Conservation (phyloP, 2,329 filamentous ascomycete species). For the Ophiostoma australiae region DNA sequence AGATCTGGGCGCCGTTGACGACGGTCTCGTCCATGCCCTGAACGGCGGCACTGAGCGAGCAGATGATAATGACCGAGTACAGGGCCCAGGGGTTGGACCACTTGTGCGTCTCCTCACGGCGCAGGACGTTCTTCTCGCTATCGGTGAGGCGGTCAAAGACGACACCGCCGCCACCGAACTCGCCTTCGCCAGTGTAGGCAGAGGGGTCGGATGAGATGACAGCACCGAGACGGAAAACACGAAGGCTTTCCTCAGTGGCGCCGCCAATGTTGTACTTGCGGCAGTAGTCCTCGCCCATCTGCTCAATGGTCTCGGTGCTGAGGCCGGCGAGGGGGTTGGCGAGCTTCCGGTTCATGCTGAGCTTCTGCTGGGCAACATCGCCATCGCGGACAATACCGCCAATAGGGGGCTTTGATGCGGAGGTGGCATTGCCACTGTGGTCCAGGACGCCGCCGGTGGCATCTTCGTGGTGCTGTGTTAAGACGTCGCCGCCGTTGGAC, state of each 20-base stretch:
- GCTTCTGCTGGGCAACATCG: not conserved
- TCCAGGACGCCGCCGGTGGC: too few relatives aligned
- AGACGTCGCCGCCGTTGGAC: slow-evolving; percentile 1
- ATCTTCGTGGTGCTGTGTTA: slow-evolving; percentile 11
- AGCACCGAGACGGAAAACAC: slow-evolving; percentile 55
- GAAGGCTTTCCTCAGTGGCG: slow-evolving; percentile 42
- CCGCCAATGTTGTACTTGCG: slow-evolving; percentile 52
- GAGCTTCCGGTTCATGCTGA: slow-evolving; percentile 31
- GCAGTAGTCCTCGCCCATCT: slow-evolving; percentile 50
- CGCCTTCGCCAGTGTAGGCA: slow-evolving; percentile 39
- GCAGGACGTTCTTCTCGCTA: slow-evolving; percentile 54
- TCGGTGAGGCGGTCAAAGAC: slow-evolving; percentile 47
- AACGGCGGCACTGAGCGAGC: slow-evolving; percentile 63
- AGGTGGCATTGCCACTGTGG: not conserved
- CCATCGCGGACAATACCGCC: not conserved
- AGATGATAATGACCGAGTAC: slow-evolving; percentile 61
- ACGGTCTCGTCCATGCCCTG: slow-evolving; percentile 70
- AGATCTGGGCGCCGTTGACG: slow-evolving; percentile 63
- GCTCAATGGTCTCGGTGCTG: slow-evolving; percentile 44
- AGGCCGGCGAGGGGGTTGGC: slow-evolving; percentile 42
- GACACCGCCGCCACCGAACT: slow-evolving; percentile 18
- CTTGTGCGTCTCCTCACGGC: slow-evolving; percentile 58
- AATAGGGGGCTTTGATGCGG: not conserved
- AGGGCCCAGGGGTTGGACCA: slow-evolving; percentile 65
- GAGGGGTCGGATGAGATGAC: slow-evolving; percentile 52